A percentile compares a stretch with the other conserved stretches of the same genome.
phyloP scores from a whole-genome alignment of 495 filamentous ascomycete genomes.

The Usnea hakonensis region DNA sequence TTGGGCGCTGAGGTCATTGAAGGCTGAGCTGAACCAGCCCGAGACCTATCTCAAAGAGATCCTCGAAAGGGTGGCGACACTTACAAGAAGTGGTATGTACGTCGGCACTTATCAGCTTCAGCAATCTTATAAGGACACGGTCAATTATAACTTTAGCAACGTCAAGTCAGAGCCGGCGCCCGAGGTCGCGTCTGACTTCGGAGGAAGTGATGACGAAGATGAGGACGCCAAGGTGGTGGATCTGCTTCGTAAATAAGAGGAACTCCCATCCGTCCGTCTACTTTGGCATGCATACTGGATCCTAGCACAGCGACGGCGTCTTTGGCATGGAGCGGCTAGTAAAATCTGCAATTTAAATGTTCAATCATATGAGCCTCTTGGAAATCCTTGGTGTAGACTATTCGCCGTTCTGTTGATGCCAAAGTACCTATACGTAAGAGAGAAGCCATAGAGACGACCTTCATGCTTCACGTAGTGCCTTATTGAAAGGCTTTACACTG shows the following conservation, averaged over 20 bases:
- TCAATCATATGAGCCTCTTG: neutral
- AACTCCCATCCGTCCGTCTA: neutral
- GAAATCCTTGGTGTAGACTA: neutral
- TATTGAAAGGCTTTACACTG: no score
- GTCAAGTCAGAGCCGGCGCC: conserved; percentile 44
- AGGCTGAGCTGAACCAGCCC: conserved; percentile 65
- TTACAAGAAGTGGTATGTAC: conserved; percentile 73
- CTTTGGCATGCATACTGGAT: neutral
- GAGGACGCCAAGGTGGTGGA: conserved; percentile 73
- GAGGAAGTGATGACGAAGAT: conserved; percentile 48
- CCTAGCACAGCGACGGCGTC: conserved; percentile 13
- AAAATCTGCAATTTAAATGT: neutral
- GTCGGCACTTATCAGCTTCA: conserved; percentile 78
- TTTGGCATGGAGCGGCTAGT: neutral
- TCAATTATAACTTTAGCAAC: conserved; percentile 30
- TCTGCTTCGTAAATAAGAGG: conserved; percentile 33
- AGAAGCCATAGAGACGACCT: neutral
- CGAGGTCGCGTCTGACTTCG: conserved; percentile 33
- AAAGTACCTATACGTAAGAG: no score
- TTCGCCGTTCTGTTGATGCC: no score
- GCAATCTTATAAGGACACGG: conserved; percentile 42
- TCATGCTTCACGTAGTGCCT: no score
- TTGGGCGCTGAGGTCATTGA: conserved; percentile 81
- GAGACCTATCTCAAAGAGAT: conserved; percentile 85
- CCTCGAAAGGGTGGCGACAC: conserved; percentile 69